phyloP scores from a whole-genome alignment of 2,329 filamentous ascomycete species.

The Scedosporium minutisporum region DNA sequence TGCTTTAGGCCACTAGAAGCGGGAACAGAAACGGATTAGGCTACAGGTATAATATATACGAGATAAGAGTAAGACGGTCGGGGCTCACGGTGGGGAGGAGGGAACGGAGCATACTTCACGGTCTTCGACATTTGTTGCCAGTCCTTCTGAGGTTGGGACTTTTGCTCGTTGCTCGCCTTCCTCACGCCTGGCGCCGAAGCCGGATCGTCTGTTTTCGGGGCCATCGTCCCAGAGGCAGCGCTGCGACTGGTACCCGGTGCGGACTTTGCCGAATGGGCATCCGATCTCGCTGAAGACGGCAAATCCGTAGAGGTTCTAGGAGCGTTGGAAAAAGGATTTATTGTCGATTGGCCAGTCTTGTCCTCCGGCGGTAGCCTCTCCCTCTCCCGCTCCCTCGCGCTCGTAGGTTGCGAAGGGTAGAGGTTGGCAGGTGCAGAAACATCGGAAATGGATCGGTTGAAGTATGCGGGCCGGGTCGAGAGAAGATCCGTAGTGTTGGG shows the following conservation, averaged over 20 bases:
- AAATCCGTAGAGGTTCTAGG: neutral
- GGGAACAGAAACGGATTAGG: conserved; percentile 13
- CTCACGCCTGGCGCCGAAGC: neutral
- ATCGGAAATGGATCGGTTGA: conserved; percentile 3
- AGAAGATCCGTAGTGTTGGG: neutral
- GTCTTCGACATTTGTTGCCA: conserved; percentile 15
- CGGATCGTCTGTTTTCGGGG: neutral
- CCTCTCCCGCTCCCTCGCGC: neutral
- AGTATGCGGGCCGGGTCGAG: neutral
- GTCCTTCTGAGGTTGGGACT: conserved; percentile 29
- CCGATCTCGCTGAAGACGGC: conserved; percentile 27
- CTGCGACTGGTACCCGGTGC: conserved; percentile 34
- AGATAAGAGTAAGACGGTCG: neutral
- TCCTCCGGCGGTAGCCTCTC: neutral
- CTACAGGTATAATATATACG: neutral
- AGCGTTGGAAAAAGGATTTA: neutral
- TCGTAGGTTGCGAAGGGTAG: neutral
- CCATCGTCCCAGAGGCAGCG: conserved; percentile 18
- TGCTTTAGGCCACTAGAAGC: conserved; percentile 37
- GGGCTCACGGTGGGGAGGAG: no score
- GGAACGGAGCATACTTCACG: conserved; percentile 26
- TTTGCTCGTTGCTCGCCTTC: conserved; percentile 25
- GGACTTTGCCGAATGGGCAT: conserved; percentile 31
- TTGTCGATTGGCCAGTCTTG: neutral
- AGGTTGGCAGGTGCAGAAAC: neutral